Percentiles rank a stretch among this genome's conserved stretches.
Conservation (phyloP, 176 grass and related monocot genomes). For the Poa pratensis region DNA sequence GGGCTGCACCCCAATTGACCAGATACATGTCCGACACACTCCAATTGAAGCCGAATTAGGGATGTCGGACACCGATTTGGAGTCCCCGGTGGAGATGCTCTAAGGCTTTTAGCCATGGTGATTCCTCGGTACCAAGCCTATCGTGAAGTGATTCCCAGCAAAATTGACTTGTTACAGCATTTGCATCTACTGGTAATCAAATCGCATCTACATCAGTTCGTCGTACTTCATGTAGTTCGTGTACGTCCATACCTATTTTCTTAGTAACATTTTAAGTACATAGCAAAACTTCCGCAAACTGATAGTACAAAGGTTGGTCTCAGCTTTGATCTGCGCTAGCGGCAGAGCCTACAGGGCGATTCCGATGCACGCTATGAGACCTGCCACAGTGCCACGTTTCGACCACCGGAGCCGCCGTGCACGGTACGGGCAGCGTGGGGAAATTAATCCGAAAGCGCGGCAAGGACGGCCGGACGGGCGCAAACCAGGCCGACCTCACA, state of each 20-base stretch:
- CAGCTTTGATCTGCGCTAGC: slow-evolving; percentile 3
- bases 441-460: not conserved
- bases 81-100: too few relatives aligned
- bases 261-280: slow-evolving; percentile 6
- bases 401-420: slow-evolving; percentile 25
- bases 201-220: not conserved
- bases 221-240: not conserved
- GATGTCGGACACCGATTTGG: too few relatives aligned
- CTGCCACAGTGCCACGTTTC: slow-evolving; percentile 62
- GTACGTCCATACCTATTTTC: not conserved
- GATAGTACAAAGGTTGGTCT: not conserved
- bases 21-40: too few relatives aligned
- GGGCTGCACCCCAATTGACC: too few relatives aligned
- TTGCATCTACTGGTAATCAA: too few relatives aligned
- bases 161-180: not conserved
- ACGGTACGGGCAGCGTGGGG: slow-evolving; percentile 3
- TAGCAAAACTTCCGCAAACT: not conserved
- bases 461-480: slow-evolving; percentile 20
- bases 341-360: slow-evolving; percentile 12
- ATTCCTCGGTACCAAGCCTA: not conserved
- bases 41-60: too few relatives aligned
- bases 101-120: not conserved
- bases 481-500: not conserved
- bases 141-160: not conserved
- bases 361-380: slow-evolving; percentile 32